A percentile compares a stretch with the other conserved stretches of the same genome.
Evolutionary conservation across 78 protist genomes (phyloP).

Genomic region (Polysphondylium violaceum): DNA sequence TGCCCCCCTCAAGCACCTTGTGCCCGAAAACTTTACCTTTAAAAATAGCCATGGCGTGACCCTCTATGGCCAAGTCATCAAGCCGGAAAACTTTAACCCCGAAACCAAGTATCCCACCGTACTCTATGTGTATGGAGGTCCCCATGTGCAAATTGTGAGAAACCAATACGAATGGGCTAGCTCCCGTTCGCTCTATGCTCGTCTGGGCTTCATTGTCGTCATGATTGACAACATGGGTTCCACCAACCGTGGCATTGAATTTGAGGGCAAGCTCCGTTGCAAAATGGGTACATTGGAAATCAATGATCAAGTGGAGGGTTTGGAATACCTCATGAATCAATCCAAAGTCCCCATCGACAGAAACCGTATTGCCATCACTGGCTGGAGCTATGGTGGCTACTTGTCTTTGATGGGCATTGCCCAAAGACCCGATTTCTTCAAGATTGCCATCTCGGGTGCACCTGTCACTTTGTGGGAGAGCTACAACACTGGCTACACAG

Average conservation of each 20-base stretch:
- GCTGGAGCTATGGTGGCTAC: slow-evolving; percentile 97
- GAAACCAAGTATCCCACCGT: slow-evolving; percentile 45
- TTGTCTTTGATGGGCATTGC: slow-evolving; percentile 85
- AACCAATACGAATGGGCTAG: not conserved
- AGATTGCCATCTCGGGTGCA: slow-evolving; percentile 93
- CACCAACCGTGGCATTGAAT: slow-evolving; percentile 67
- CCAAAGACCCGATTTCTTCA: slow-evolving; percentile 89
- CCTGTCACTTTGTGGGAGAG: slow-evolving; percentile 95
- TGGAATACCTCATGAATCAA: slow-evolving; percentile 4
- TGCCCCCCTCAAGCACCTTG: not conserved
- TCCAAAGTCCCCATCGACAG: slow-evolving; percentile 59
- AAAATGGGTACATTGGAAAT: slow-evolving; percentile 91
- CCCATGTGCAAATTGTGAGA: slow-evolving; percentile 78
- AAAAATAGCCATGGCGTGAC: slow-evolving; percentile 20
- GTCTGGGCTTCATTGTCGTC: slow-evolving; percentile 80
- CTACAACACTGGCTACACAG: slow-evolving; percentile 96
- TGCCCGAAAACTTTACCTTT: slow-evolving; percentile 24
- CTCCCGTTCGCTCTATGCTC: slow-evolving; percentile 22
- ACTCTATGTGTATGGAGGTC: slow-evolving; percentile 80
- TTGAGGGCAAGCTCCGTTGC: slow-evolving; percentile 15
- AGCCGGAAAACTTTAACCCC: slow-evolving; percentile 9
- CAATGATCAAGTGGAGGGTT: slow-evolving; percentile 83
- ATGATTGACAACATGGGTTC: slow-evolving; percentile 86
- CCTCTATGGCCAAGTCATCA: slow-evolving; percentile 31
- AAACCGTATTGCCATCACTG: slow-evolving; percentile 85